Conservation (phyloP, 2,329 filamentous ascomycete genomes). For the Penicillium sp. region DNA sequence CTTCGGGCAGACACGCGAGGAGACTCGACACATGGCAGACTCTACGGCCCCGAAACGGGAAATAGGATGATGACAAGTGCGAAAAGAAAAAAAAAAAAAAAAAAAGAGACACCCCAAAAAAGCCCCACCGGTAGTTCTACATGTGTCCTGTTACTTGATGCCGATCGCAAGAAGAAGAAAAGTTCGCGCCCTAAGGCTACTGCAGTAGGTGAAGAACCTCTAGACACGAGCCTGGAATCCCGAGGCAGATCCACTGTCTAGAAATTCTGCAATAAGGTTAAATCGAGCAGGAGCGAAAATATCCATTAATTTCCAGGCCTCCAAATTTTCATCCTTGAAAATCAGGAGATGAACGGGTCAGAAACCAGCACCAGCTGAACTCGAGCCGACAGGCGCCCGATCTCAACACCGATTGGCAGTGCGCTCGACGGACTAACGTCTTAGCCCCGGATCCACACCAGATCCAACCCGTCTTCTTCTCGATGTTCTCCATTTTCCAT, state of each 20-base stretch:
- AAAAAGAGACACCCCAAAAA: background rate
- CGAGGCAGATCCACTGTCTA: background rate
- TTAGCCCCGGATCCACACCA: slow-evolving; percentile 23
- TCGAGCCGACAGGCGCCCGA: slow-evolving; percentile 20
- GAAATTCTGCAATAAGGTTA: slow-evolving; percentile 14
- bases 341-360: slow-evolving; percentile 5
- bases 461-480: slow-evolving; percentile 5
- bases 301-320: background rate
- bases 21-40: slow-evolving; percentile 6
- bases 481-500: slow-evolving; percentile 1
- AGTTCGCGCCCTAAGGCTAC: background rate
- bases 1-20: slow-evolving; percentile 4
- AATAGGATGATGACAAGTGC: background rate
- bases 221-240: slow-evolving; percentile 1
- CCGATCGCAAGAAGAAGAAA: slow-evolving; percentile 1
- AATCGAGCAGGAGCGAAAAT: background rate
- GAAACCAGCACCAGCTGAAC: slow-evolving; percentile 26
- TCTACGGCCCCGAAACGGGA: background rate
- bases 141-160: background rate
- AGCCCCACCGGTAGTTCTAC: slow-evolving; percentile 4
- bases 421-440: slow-evolving; percentile 17
- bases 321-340: slow-evolving; percentile 8
- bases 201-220: background rate
- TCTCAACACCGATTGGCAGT: slow-evolving; percentile 22
- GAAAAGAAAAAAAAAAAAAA: background rate